Conservation (phyloP, 495 filamentous ascomycete species). For the Choiromyces venosus region DNA sequence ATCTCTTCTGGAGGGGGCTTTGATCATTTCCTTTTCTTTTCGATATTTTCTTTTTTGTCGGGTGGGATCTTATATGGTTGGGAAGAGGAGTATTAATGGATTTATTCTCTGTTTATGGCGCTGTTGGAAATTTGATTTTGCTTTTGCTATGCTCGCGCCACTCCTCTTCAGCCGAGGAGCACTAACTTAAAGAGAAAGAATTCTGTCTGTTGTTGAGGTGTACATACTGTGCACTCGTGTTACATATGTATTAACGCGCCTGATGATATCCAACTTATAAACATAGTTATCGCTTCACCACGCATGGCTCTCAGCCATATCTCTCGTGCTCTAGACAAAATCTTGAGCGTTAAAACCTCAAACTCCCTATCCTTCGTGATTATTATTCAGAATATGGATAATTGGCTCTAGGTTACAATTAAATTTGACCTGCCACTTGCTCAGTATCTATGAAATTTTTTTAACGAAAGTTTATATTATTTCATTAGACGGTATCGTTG, state of each 20-base stretch:
- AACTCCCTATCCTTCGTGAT: too few relatives aligned
- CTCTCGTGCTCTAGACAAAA: too few relatives aligned
- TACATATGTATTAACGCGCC: too few relatives aligned
- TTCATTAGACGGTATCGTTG: constrained; percentile 45
- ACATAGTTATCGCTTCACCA: too few relatives aligned
- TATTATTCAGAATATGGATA: too few relatives aligned
- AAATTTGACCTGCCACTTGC: too few relatives aligned
- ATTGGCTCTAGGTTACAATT: too few relatives aligned
- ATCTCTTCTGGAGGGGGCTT: neutral
- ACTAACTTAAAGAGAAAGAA: neutral
- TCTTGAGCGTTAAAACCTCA: too few relatives aligned
- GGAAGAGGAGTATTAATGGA: neutral
- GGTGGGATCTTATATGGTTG: neutral
- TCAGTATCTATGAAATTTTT: too few relatives aligned
- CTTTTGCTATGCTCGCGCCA: neutral
- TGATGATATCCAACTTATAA: too few relatives aligned
- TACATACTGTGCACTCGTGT: neutral
- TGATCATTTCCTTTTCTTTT: neutral
- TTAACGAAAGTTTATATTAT: too few relatives aligned
- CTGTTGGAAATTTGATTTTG: neutral
- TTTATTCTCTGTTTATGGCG: neutral
- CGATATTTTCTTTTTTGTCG: neutral
- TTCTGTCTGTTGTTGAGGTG: neutral
- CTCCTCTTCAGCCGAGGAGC: neutral
- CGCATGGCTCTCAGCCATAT: too few relatives aligned